phyloP scores from a whole-genome alignment of 2,329 filamentous ascomycete genomes.

The Exophiala spinifera region DNA sequence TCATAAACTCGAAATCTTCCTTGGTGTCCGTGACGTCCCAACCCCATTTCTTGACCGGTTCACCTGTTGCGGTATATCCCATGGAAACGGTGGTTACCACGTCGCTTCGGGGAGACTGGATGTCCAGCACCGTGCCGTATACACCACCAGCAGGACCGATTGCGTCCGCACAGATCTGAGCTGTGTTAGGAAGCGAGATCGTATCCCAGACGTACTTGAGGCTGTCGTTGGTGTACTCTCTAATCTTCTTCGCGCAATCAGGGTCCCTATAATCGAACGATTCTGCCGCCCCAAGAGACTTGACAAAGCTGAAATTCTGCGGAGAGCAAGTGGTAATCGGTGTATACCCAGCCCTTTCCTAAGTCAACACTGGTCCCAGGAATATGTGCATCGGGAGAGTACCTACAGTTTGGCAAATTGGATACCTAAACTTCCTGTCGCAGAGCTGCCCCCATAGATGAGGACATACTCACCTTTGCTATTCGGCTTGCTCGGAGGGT shows the following conservation, averaged over 20 bases:
- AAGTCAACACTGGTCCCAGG: neutral
- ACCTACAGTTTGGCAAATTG: slow-evolving; percentile 41
- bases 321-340: slow-evolving; percentile 38
- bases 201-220: slow-evolving; percentile 40
- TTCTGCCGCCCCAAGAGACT: slow-evolving; percentile 35
- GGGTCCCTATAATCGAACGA: slow-evolving; percentile 39
- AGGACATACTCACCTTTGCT: slow-evolving; percentile 32
- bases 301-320: slow-evolving; percentile 35
- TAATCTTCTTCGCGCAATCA: slow-evolving; percentile 34
- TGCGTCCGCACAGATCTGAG: slow-evolving; percentile 34
- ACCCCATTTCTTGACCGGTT: slow-evolving; percentile 28
- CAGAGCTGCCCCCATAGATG: slow-evolving; percentile 42
- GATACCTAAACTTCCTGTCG: slow-evolving; percentile 40
- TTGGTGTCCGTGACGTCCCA: slow-evolving; percentile 17
- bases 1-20: slow-evolving; percentile 44
- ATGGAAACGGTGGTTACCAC: slow-evolving; percentile 34
- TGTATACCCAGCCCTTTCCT: slow-evolving; percentile 31
- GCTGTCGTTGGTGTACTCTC: slow-evolving; percentile 35
- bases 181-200: slow-evolving; percentile 32
- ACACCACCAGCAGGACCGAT: slow-evolving; percentile 34
- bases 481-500: slow-evolving; percentile 29
- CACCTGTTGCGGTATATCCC: slow-evolving; percentile 35
- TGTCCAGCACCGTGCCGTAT: slow-evolving; percentile 32
- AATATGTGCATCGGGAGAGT: neutral
- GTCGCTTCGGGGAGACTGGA: slow-evolving; percentile 33